Percentiles rank a stretch among this genome's conserved stretches.
These are phyloP conservation scores for Kwoniella sp. DNA, from an alignment of 768 basidiomycete genomes.

Conservation along the genomic window DNA sequence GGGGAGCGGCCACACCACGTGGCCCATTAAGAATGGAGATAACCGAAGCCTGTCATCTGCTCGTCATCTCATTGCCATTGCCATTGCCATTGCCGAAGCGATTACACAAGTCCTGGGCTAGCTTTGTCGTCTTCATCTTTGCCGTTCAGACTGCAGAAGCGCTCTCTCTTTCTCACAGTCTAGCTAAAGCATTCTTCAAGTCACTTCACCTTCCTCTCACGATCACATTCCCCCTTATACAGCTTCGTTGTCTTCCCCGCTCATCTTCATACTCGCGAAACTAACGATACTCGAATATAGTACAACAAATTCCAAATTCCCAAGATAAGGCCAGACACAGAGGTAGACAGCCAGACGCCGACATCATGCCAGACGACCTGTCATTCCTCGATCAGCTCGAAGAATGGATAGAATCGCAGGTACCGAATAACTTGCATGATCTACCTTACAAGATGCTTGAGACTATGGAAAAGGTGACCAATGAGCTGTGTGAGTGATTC, in stretches of 20 bases:
- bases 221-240: background rate
- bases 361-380: conserved; percentile 39
- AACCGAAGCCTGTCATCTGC: conserved; percentile 1
- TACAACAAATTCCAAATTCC: too few species aligned
- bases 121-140: too few species aligned
- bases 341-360: too few species aligned
- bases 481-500: conserved; percentile 51
- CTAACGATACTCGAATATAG: too few species aligned
- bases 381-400: conserved; percentile 48
- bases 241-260: too few species aligned
- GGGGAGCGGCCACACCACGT: background rate
- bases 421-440: conserved; percentile 51
- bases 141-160: background rate
- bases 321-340: too few species aligned
- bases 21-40: background rate
- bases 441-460: conserved; percentile 49
- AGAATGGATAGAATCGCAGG: conserved; percentile 49
- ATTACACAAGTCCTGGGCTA: background rate
- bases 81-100: background rate
- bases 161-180: too few species aligned
- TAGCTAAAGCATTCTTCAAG: too few species aligned
- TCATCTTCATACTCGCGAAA: too few species aligned
- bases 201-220: background rate
- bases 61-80: background rate
- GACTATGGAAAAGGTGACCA: conserved; percentile 48